Evolutionary conservation across 495 filamentous ascomycete genomes (phyloP), one percentile per base, ranked within the genome.

Genomic region (Pseudotulostoma volvatum): DNA sequence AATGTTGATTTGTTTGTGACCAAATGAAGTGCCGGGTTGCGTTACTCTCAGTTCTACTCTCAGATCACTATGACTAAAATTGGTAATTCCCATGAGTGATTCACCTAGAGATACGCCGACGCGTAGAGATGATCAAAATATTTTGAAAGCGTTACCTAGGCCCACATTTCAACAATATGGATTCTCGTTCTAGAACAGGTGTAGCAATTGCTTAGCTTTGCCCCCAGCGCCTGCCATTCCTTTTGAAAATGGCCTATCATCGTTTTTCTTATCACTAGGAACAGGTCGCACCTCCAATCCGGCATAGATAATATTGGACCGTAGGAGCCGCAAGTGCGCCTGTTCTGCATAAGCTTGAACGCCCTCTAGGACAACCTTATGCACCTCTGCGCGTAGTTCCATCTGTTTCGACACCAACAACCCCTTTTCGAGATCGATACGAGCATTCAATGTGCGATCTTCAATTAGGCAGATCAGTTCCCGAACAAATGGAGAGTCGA

Each of bases 391-490:
- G 33, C 86, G 74, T 3, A 73, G 54, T 36, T 88, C 69, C 18
- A 60, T 61, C 28, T 75, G 66, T 15, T 77, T 77, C 3, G 79
- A 74, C 4, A 81, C 72, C 3, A 97, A 70, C 53, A 88, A 73
- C 43, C 70, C 66, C 45, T 87, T 81, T 40, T 88, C 79, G 0
- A 83, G 71, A 48, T 97, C 83, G 37, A 97, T 79, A 30, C 86
- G 71, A 0, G 82, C 83, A 35, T 85, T 63, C n/a, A 97, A 59
- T 1, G 66, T 64, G 7, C 74, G 76, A 2, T 59, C 56, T 42
- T 76, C 64, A 48, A 97, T 94, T 67, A 97, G 79, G 1, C 48
- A 48, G 19, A 78, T 68, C 15, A 95, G 65, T 55, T 93, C 85
- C 28, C 74, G 67, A 44, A 85, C 79, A 37, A 94, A 77, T 17